These are phyloP conservation scores for Candida saitoana DNA, from an alignment of 805 yeast species.

Conservation along the genomic window DNA sequence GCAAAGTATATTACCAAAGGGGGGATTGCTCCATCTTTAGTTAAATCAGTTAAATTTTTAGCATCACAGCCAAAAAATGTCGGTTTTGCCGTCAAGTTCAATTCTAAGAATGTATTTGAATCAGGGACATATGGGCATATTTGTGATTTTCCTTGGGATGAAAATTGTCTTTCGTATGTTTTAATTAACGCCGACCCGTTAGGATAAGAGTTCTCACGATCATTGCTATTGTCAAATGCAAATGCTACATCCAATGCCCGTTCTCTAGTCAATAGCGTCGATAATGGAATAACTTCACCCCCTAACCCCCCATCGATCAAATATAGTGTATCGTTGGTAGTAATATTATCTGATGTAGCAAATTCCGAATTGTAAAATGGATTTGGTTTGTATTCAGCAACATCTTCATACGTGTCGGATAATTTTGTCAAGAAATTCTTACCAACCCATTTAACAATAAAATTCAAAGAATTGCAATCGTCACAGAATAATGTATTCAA, in stretches of 20 bases:
- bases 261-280: conserved; percentile 29
- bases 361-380: conserved; percentile 31
- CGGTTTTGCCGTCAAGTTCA: conserved; percentile 37
- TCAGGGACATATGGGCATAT: conserved; percentile 38
- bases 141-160: conserved; percentile 26
- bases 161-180: conserved; percentile 34
- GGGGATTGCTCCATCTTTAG: conserved; percentile 32
- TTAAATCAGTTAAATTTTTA: conserved; percentile 31
- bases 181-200: conserved; percentile 28
- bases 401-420: conserved; percentile 24
- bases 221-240: conserved; percentile 33
- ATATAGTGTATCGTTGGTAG: conserved; percentile 27
- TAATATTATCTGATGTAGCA: conserved; percentile 24
- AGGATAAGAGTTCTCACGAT: conserved; percentile 30
- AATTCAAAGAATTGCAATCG: conserved; percentile 22
- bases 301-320: conserved; percentile 40
- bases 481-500: conserved; percentile 33
- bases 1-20: conserved; percentile 39
- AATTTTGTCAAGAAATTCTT: conserved; percentile 21
- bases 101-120: conserved; percentile 24
- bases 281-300: conserved; percentile 33
- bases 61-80: conserved; percentile 42
- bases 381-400: conserved; percentile 33
- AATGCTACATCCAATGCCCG: conserved; percentile 34
- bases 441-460: conserved; percentile 21